These are phyloP conservation scores for Fraxinus baroniana DNA, from an alignment of 305 asterid species.

Conservation along the genomic window DNA sequence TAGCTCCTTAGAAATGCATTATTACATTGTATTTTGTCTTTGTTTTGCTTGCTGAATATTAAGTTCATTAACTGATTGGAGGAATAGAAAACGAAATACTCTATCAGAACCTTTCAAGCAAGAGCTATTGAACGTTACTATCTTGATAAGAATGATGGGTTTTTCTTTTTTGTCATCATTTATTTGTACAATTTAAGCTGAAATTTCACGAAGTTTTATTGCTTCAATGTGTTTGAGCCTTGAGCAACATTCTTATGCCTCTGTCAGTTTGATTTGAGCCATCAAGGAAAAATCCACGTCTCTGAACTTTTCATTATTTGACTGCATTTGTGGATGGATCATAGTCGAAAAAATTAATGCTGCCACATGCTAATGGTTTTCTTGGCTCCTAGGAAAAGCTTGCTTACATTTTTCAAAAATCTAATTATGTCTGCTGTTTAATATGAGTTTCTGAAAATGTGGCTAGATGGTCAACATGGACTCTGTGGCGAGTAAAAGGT, in stretches of 20 bases:
- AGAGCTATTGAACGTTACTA: not conserved
- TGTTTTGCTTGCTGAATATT: not conserved
- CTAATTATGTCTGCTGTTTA: not conserved
- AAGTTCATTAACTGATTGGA: not conserved
- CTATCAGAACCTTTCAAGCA: not conserved
- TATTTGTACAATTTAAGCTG: not conserved
- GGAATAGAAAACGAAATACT: not conserved
- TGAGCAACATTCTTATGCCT: not conserved
- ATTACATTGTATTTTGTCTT: not conserved
- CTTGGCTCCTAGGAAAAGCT: not conserved
- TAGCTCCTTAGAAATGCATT: not conserved
- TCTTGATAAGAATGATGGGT: not conserved
- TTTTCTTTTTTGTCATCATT: not conserved
- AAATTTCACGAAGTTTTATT: not conserved
- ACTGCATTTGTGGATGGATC: not conserved
- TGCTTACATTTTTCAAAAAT: not conserved
- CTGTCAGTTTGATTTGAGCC: not conserved
- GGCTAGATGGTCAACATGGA: not conserved
- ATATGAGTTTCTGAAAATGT: not conserved
- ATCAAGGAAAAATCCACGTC: not conserved
- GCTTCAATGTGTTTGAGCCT: not conserved
- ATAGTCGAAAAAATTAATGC: not conserved
- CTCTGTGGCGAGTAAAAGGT: not conserved
- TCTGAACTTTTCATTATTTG: not conserved
- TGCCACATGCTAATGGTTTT: not conserved